Conservation (phyloP, 371 early-diverging fungal genomes). For the Mucor sp. region DNA sequence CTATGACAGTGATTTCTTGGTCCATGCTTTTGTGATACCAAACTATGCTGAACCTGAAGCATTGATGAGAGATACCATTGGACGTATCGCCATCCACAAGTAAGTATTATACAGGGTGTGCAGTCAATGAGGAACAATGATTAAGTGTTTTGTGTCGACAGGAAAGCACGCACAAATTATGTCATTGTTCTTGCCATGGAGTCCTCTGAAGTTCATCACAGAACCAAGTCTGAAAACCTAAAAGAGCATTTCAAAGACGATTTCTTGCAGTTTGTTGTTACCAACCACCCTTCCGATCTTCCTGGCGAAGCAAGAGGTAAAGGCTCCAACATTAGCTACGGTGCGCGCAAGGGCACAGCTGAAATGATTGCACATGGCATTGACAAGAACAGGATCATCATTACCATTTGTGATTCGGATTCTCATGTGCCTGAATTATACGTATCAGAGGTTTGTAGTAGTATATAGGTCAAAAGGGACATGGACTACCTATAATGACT, state of each 20-base stretch:
- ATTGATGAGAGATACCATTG: constrained; percentile 41
- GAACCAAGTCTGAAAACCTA: constrained; percentile 58
- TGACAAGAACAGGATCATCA: constrained; percentile 44
- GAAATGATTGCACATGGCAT: constrained; percentile 33
- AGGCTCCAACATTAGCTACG: constrained; percentile 73
- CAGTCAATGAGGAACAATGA: background rate
- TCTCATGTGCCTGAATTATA: constrained; percentile 67
- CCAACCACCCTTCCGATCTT: constrained; percentile 70
- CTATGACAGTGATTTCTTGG: background rate
- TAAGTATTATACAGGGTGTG: constrained; percentile 15
- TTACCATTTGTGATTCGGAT: constrained; percentile 76
- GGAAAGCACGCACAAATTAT: constrained; percentile 45
- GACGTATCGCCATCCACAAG: constrained; percentile 39
- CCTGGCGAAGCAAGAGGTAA: constrained; percentile 80
- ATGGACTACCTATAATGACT: background rate
- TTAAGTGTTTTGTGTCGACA: background rate
- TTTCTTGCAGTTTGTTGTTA: constrained; percentile 53
- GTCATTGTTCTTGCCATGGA: constrained; percentile 78
- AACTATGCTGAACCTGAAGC: constrained; percentile 61
- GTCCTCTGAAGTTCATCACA: constrained; percentile 57
- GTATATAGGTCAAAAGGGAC: background rate
- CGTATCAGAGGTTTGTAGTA: constrained; percentile 24
- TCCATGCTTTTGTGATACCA: constrained; percentile 60
- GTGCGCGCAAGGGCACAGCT: constrained; percentile 45
- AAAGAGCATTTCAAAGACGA: constrained; percentile 48